Evolutionary conservation across 2,329 filamentous ascomycete genomes (phyloP), one percentile per base, ranked within the genome.

Genomic region (Colletotrichum lindemuthianum): DNA sequence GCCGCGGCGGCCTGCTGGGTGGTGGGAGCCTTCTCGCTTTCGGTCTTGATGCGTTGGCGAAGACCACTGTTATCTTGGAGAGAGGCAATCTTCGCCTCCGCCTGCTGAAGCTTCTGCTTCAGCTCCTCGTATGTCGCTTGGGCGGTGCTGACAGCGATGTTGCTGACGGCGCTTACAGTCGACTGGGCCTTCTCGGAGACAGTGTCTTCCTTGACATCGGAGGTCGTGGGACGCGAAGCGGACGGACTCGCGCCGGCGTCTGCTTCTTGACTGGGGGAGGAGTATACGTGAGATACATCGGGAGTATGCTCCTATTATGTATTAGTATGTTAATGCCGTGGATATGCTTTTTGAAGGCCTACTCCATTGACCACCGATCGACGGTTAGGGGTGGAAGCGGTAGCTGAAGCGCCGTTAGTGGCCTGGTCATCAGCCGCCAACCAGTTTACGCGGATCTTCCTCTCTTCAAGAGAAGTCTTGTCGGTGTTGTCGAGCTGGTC

Each of bases 401-500:
- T 45, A 40, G 69, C 70, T 33, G 56, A 36, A 12, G 68, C 61
- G 45, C 67, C 70, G 41, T 73, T 58, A 10, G 66, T 36, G 24
- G 51, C 45, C n/a, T 43, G 44, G 56, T 85, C 85, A 53, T 88
- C 86, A 9, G 90, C 83, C 51, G 91, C 79, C 45, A 97, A 84
- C 84, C 95, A 99, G 70, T 85, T 86, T 69, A 99, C 96, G 50
- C 95, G 90, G 71, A 99, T 99, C 85, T 98, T 99, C 82, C 90
- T 92, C 83, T 99, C 96, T 73, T 93, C 88, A 65, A 99, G 90
- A 24, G 86, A 84, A 12, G 85, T 83, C 81, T 96, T 98, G 63
- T 92, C 86, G 9, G 83, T 96, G 82, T 75, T 91, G 83, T 86
- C 88, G 88, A 94, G 97, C 91, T 96, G 72, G 65, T 70, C 16